Evolutionary conservation across 2,329 filamentous ascomycete species (phyloP), one percentile per base, ranked within the genome.

Genomic region (Arthrobotrys conoides): DNA sequence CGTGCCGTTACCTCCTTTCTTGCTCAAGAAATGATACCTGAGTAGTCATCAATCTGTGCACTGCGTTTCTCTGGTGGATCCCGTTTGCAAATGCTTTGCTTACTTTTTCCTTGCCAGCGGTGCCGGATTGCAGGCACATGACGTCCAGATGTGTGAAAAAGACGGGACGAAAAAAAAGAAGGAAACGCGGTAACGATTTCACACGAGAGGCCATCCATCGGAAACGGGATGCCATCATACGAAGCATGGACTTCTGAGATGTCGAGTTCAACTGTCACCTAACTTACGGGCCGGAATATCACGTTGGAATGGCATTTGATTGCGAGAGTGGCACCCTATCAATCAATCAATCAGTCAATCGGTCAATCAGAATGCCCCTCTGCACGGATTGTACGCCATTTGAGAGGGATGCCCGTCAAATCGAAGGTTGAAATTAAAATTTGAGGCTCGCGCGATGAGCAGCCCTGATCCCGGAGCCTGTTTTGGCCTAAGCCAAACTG

Each of bases 401-500:
- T n/a, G 63, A 68, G 63, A 41, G 63, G 44, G 46, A 33, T 64
- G 55, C 49, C 66, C 72, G 48, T 59, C 72, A 51, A 44, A 57
- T 48, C 33, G 67, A 66, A 67, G 44, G 67, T 67, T 49, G 68
- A 71, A 77, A 61, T 77, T 77, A 71, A 78, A 78, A 78, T 78
- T 78, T 78, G 75, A 78, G 75, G 75, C 75, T 78, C 75, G 75
- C 75, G 75, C 66, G 68, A 78, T 78, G 75, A 69, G 71, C 75
- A 78, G 75, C 75, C 72, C 75, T 78, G 75, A 72, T 78, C 75
- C 75, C 68, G 75, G 68, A 51, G 67, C 66, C 65, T 66, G 59
- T 71, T 65, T 70, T 67, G 59, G 61, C 65, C 59, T 63, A 71
- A 71, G 57, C 57, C 57, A 61, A 57, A 70, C 59, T 77, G 73